Evolutionary conservation across 768 basidiomycete genomes (phyloP), one percentile per base, ranked within the genome.

Genomic region (Galerina marginata): DNA sequence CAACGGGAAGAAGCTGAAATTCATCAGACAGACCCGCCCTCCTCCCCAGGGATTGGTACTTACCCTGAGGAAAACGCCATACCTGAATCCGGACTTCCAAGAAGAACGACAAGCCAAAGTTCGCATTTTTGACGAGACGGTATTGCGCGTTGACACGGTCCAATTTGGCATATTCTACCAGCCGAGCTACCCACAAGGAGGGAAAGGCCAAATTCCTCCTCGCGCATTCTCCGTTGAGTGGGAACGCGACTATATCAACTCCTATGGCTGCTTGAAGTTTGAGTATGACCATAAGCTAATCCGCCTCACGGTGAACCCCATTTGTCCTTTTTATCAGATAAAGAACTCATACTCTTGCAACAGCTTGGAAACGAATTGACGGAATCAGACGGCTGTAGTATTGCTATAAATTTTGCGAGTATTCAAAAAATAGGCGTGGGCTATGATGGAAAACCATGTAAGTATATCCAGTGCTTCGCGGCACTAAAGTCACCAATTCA

Each of bases 211-310:
- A 7, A 72, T 72, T 45, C 65, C 66, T 15, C 71, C 79, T 15
- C 83, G 86, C 9, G 76, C 79, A 2, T 93, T 90, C 69, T 92
- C 90, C 0, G 74, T 86, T 4, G 92, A 93, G 72, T 91, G 86
- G 82, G 83, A 89, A 56, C 73, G 79, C 42, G 75, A 84, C 43
- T 86, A 84, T 60, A 70, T 74, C 42, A 62, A 77, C 10, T 80
- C 84, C 38, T 77, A 80, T 36, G 89, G 82, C 0, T 81, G 83
- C 70, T 70, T 92, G 16, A 71, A 76, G 36, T 85, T 93, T 37
- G 83, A 89, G 56, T 92, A 91, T 64, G 86, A 86, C 29, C 83
- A 90, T 65, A 91, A 88, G 72, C 67, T 83, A 14, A 80, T 93
- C 38, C 83, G 83, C 12, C 79, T 92, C 14, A 79, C 77, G 72